phyloP scores from a whole-genome alignment of 2,329 filamentous ascomycete species.

The Bipolaris bicolor region DNA sequence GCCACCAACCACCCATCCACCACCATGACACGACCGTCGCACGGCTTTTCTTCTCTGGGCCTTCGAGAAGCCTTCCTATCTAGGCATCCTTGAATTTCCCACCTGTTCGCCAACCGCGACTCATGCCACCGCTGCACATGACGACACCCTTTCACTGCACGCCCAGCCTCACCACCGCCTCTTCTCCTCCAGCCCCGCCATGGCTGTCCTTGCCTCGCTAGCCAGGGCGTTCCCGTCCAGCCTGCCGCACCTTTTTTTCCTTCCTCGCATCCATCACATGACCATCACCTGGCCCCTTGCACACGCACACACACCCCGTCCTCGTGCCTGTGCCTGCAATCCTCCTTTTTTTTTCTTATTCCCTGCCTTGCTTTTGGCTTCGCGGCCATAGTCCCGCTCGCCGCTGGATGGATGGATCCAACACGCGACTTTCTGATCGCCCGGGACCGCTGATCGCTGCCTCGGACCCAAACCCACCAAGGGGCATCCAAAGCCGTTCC shows the following conservation, averaged over 20 bases:
- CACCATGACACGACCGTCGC: too few relatives aligned
- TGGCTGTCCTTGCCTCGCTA: slow-evolving; percentile 1
- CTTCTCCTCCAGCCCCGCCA: not conserved
- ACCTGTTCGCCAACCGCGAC: slow-evolving; percentile 32
- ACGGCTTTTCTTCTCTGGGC: not conserved
- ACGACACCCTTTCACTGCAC: slow-evolving; percentile 25
- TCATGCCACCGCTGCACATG: slow-evolving; percentile 14
- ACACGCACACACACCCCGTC: not conserved
- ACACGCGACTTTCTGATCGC: slow-evolving; percentile 20
- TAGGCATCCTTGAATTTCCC: slow-evolving; percentile 16
- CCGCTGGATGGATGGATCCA: not conserved
- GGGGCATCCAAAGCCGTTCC: slow-evolving; percentile 16
- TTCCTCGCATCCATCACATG: not conserved
- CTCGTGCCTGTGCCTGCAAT: not conserved
- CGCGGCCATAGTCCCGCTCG: not conserved
- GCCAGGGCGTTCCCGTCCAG: slow-evolving; percentile 4
- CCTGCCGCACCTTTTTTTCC: not conserved
- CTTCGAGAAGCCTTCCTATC: slow-evolving; percentile 34
- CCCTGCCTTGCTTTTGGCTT: not conserved
- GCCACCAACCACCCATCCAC: not conserved
- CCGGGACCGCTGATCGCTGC: slow-evolving; percentile 26
- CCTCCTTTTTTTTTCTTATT: not conserved
- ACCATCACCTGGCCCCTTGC: slow-evolving; percentile 1
- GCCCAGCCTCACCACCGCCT: slow-evolving; percentile 9
- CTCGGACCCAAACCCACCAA: slow-evolving; percentile 21